Percentiles rank a stretch among this genome's conserved stretches.
phyloP scores from a whole-genome alignment of 2,329 filamentous ascomycete genomes.

The Acrocalymma vagum region DNA sequence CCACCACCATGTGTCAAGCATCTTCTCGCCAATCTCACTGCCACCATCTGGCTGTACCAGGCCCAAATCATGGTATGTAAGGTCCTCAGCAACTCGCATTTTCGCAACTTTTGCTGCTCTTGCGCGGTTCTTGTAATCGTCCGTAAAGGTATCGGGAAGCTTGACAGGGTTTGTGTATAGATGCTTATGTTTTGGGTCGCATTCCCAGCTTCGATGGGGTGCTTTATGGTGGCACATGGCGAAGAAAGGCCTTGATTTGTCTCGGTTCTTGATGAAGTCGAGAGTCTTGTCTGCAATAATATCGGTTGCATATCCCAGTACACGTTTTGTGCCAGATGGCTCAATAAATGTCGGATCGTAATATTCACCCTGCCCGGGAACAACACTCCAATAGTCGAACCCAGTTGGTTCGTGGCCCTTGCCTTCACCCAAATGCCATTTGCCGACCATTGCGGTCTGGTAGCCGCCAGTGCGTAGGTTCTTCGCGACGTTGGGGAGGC shows the following conservation, averaged over 20 bases:
- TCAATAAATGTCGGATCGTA: slow-evolving; percentile 62
- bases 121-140: slow-evolving; percentile 64
- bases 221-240: slow-evolving; percentile 67
- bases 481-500: slow-evolving; percentile 62
- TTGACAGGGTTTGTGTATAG: slow-evolving; percentile 58
- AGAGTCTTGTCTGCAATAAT: slow-evolving; percentile 62
- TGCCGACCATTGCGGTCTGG: slow-evolving; percentile 62
- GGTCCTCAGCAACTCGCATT: slow-evolving; percentile 61
- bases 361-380: slow-evolving; percentile 63
- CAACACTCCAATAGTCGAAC: slow-evolving; percentile 55
- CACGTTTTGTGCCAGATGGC: slow-evolving; percentile 37
- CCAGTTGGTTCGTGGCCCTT: slow-evolving; percentile 56
- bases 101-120: slow-evolving; percentile 60
- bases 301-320: slow-evolving; percentile 60
- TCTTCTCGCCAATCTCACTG: slow-evolving; percentile 46
- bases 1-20: slow-evolving; percentile 17
- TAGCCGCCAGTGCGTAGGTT: slow-evolving; percentile 57
- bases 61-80: slow-evolving; percentile 61
- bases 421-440: slow-evolving; percentile 64
- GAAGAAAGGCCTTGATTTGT: slow-evolving; percentile 56
- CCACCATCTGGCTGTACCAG: slow-evolving; percentile 62
- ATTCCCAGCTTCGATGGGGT: slow-evolving; percentile 63
- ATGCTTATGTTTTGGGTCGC: slow-evolving; percentile 57
- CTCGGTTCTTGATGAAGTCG: slow-evolving; percentile 26
- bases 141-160: slow-evolving; percentile 61